Evolutionary conservation across 305 asterid genomes (phyloP).

Genomic region (Ajuga reptans): DNA sequence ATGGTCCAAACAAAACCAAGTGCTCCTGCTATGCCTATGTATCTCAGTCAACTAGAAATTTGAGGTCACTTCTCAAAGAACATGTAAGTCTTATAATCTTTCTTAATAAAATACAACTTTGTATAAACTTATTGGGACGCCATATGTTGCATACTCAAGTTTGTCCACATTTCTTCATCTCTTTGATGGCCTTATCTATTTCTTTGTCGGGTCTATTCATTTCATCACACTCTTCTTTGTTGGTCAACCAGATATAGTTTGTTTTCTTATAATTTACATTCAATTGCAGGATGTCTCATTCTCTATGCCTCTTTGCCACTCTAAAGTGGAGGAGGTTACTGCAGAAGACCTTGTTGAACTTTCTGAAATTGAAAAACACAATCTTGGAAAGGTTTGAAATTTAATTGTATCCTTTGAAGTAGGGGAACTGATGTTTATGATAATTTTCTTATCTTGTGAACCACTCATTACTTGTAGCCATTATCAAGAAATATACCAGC

Average conservation of each 20-base stretch:
- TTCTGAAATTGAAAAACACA: conserved; percentile 63
- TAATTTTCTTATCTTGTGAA: conserved; percentile 9
- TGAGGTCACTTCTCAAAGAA: conserved; percentile 76
- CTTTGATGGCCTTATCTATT: not conserved
- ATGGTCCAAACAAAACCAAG: conserved; percentile 38
- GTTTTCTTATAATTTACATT: conserved; percentile 10
- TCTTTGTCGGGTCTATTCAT: not conserved
- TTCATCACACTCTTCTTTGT: not conserved
- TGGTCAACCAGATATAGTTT: conserved; percentile 2
- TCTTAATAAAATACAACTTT: conserved; percentile 2
- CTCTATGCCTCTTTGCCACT: conserved; percentile 81
- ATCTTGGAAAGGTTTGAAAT: conserved; percentile 63
- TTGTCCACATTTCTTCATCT: conserved; percentile 9
- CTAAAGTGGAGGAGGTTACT: conserved; percentile 68
- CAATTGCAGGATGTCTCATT: conserved; percentile 63
- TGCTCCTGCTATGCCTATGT: conserved; percentile 62
- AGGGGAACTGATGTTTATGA: conserved; percentile 4
- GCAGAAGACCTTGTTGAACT: conserved; percentile 79
- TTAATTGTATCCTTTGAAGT: conserved; percentile 1
- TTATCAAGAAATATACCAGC: conserved; percentile 13
- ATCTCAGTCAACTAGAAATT: conserved; percentile 80
- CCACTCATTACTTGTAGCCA: not conserved
- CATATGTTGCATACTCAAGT: not conserved
- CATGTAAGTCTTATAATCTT: conserved; percentile 45
- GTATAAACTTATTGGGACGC: conserved; percentile 2